A percentile compares a stretch with the other conserved stretches of the same genome.
phyloP scores from a whole-genome alignment of 768 basidiomycete genomes.

The Rhodosporidiobolus sp. region DNA sequence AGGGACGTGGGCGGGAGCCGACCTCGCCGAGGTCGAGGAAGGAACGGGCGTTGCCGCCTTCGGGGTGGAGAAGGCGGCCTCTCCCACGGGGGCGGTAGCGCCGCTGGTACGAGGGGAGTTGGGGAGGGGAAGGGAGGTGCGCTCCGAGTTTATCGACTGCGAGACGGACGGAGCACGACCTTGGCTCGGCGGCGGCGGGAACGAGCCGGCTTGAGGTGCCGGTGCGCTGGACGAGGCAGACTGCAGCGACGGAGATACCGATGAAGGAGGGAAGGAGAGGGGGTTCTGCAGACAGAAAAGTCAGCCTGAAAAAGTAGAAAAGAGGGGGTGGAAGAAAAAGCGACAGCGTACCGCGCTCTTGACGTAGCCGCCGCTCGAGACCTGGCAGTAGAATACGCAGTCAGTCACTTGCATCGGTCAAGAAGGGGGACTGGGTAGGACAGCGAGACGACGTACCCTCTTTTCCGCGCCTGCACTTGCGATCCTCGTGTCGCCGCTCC shows the following conservation, averaged over 20 bases:
- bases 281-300: too few relatives aligned
- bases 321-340: not conserved
- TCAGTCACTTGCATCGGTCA: not conserved
- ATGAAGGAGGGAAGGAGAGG: too few relatives aligned
- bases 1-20: too few relatives aligned
- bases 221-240: not conserved
- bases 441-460: not conserved
- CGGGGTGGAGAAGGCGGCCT: constrained; percentile 11
- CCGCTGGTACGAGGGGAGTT: not conserved
- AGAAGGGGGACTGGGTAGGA: not conserved
- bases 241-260: not conserved
- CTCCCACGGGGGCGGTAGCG: not conserved
- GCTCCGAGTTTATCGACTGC: not conserved
- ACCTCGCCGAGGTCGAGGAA: not conserved
- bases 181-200: constrained; percentile 1
- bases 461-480: not conserved
- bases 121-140: not conserved
- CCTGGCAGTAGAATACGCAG: too few relatives aligned
- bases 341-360: too few relatives aligned
- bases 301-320: too few relatives aligned
- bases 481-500: constrained; percentile 16
- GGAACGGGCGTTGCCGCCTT: constrained; percentile 5
- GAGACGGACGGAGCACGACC: not conserved
- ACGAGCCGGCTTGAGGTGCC: not conserved
- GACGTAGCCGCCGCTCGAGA: too few relatives aligned